Evolutionary conservation across 257 asterid species (phyloP).

Genomic region (Paulownia fortunei): DNA sequence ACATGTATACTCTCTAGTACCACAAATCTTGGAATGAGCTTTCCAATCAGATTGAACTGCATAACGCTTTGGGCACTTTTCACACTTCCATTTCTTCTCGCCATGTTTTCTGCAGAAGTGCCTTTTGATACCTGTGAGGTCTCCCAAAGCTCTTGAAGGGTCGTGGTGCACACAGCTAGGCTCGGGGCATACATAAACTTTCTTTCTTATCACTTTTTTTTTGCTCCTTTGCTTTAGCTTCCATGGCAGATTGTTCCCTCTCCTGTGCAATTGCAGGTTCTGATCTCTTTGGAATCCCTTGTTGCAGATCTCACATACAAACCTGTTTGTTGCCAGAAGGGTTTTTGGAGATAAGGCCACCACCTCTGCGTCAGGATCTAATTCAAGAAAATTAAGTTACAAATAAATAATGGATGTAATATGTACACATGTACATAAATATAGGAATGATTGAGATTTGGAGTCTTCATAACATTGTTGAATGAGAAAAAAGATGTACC

Average conservation of each 20-base stretch:
- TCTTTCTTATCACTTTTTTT: slow-evolving; percentile 51
- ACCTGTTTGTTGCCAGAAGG: slow-evolving; percentile 68
- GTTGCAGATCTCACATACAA: slow-evolving; percentile 75
- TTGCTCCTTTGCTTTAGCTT: slow-evolving; percentile 70
- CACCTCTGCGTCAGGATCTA: slow-evolving; percentile 78
- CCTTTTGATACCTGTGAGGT: slow-evolving; percentile 73
- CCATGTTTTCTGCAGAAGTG: slow-evolving; percentile 75
- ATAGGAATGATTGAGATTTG: too few species aligned
- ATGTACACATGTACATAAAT: too few species aligned
- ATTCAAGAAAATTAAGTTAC: background rate
- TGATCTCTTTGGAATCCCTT: slow-evolving; percentile 80
- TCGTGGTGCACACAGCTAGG: slow-evolving; percentile 73
- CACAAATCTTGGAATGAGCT: slow-evolving; percentile 83
- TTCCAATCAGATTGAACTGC: slow-evolving; percentile 88
- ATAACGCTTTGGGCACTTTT: slow-evolving; percentile 70
- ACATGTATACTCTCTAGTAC: slow-evolving; percentile 77
- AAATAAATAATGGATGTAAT: too few species aligned
- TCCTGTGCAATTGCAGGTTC: slow-evolving; percentile 63
- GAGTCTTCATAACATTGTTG: too few species aligned
- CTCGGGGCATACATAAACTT: slow-evolving; percentile 74
- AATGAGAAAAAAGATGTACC: slow-evolving; percentile 47
- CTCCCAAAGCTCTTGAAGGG: slow-evolving; percentile 69
- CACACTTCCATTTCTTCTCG: slow-evolving; percentile 83
- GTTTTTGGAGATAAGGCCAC: slow-evolving; percentile 62
- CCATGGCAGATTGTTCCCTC: slow-evolving; percentile 81